These are phyloP conservation scores for Thelonectria discophora DNA, from an alignment of 2,329 filamentous ascomycete species.

Conservation along the genomic window DNA sequence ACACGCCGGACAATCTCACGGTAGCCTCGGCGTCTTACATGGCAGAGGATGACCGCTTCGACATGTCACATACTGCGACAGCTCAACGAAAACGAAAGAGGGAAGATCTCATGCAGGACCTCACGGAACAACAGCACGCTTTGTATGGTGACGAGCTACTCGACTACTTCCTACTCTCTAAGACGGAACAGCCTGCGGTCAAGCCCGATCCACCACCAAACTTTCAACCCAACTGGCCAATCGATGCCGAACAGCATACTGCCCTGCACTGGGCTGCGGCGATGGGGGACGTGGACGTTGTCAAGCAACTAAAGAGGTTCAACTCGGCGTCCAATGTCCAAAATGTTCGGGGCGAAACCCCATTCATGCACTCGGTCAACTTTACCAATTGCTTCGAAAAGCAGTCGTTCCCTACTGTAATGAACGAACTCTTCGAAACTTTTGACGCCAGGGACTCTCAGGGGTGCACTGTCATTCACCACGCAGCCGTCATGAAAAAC, in stretches of 20 bases:
- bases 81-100: constrained; percentile 80
- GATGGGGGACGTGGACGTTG: constrained; percentile 94
- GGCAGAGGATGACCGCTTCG: constrained; percentile 81
- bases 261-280: constrained; percentile 97
- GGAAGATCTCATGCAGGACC: constrained; percentile 67
- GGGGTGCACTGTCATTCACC: constrained; percentile 90
- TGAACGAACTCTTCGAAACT: constrained; percentile 84
- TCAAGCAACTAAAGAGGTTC: constrained; percentile 84
- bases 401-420: constrained; percentile 84
- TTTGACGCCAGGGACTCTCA: constrained; percentile 81
- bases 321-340: constrained; percentile 77
- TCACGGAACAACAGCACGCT: constrained; percentile 83
- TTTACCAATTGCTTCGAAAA: constrained; percentile 98
- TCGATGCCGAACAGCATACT: constrained; percentile 91
- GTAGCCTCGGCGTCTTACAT: constrained; percentile 86
- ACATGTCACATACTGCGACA: constrained; percentile 71
- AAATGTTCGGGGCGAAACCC: constrained; percentile 82
- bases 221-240: constrained; percentile 90
- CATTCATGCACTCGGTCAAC: constrained; percentile 91
- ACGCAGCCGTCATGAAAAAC: constrained; percentile 88
- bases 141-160: constrained; percentile 92
- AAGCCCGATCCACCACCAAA: constrained; percentile 82
- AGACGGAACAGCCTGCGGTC: constrained; percentile 77
- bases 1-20: constrained; percentile 84
- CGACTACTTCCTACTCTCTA: constrained; percentile 93